Evolutionary conservation across 345 rosid species (phyloP), one percentile per base, ranked within the genome.

Genomic region (Carallia pectinifolia): DNA sequence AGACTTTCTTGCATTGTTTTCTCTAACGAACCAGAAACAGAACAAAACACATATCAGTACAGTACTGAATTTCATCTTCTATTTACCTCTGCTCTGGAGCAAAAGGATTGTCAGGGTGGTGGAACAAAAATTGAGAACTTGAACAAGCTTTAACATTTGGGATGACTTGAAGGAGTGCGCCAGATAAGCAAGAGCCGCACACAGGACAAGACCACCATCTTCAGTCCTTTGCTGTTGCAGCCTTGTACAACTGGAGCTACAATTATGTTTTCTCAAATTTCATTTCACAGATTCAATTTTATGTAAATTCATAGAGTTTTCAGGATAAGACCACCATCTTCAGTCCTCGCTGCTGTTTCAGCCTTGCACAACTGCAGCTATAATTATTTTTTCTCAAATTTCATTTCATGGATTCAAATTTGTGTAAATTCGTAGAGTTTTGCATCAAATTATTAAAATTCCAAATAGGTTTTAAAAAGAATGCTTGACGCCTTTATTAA

Each of bases 271-370:
- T 36, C 6, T 23, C 23, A 23, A 23, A 23, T 23, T 23, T 23
- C 23, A 23, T 23, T 23, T 23, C 23, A 23, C 23, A 23, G 23
- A 23, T 23, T 23, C 23, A 23, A 23, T 23, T 23, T 23, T 23
- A 23, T 23, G 23, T 23, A 23, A 23, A 23, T 23, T 23, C 23
- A 23, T 23, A 23, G 23, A 23, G 23, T 23, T 23, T 23, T 23
- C 23, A 80, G 67, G 86, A 82, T 74, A 84, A 81, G 79, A 39
- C 79, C 83, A 75, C n/a, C 88, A 84, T 82, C 73, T 65, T 72
- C 80, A 19, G 40, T 67, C 62, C 39, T 33, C 34, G 23, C 23
- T 33, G 34, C 34, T 33, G 34, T 33, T 33, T 2, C 34, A 4
- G 34, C 34, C 34, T 33, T 33, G 34, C 4, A 4, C 34, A 4